Evolutionary conservation across 768 basidiomycete genomes (phyloP), one percentile per base, ranked within the genome.

Genomic region (Collybiopsis confluens): DNA sequence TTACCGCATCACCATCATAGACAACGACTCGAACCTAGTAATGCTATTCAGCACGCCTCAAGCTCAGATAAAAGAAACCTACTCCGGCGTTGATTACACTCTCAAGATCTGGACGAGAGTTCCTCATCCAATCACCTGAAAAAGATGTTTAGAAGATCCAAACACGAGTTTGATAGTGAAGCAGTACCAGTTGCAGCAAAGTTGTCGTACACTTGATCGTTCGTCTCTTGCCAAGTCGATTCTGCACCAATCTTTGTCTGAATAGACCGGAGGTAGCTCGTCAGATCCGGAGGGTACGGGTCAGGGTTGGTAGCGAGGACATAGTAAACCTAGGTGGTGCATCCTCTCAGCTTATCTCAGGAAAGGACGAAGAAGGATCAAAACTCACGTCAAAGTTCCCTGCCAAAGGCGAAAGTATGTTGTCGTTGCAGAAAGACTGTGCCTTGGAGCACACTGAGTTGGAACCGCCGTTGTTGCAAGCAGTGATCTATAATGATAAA

Each of bases 381-480:
- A 33, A n/a, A 61, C 70, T 21, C 58, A 78, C 79, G 62, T 85
- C 80, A 56, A 68, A 83, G 59, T 76, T 68, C 33, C 83, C 83
- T 13, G 73, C 75, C 40, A 84, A 70, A 24, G 80, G 78, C 0
- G 70, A 73, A 5, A 84, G 67, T 52, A 87, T 76, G 42, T 76
- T 64, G 59, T 70, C 73, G 64, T 85, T 83, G 69, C 85, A 87
- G 69, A 65, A 81, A 44, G 60, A 69, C 61, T 85, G 83, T 4
- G 85, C 84, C 2, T 59, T 56, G 0, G 83, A 79, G 63, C 85
- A 87, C 4, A 76, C 76, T 0, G 70, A 64, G 55, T 80, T 71
- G 16, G 69, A 69, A 20, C 76, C 78, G 1, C 65, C 69, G 53
- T 71, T 71, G 62, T 85, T 72, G 63, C 85, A 85, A 1, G 69